Evolutionary conservation across 2,329 filamentous ascomycete genomes (phyloP), one percentile per base, ranked within the genome.

Genomic region (Acarospora socialis): DNA sequence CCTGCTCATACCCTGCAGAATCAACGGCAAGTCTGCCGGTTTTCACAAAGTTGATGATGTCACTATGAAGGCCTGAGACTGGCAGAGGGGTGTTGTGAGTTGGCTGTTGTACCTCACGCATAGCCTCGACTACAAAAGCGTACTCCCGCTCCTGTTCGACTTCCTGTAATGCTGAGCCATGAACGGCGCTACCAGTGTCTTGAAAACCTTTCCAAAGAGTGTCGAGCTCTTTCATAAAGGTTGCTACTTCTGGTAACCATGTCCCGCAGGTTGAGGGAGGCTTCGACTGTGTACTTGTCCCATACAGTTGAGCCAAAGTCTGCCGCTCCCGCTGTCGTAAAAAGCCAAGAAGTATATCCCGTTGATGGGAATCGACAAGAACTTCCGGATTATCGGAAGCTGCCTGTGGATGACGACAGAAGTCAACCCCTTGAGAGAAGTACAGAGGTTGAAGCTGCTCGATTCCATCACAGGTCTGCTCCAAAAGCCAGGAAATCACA

Each of bases 401-500:
- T 0, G 69, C 67, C 30, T 77, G 58, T 1, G 54, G 60, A 1
- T 73, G 64, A 1, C 60, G 59, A 36, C 72, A 72, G 38, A 70
- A 80, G 37, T 78, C 70, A 1, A 55, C 47, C 0, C 74, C 73
- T 44, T 81, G 75, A 0, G 71, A 57, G 3, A 63, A 56, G 39
- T 75, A 73, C 0, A 81, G 54, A 0, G 65, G 58, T 28, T 68
- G 65, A 0, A 78, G 47, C 19, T 76, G 65, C 36, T 76, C 69
- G 13, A 70, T 74, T 0, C 53, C 60, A 5, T 55, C 49, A 36
- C 75, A 81, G 0, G 73, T 77, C 33, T 78, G 70, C 26, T 75
- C 61, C 0, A 81, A 56, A 0, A 80, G 59, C 76, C 76, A 80
- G 3, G 47, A 43, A 1, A 78, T 52, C 7, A 74, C 66, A 33